phyloP scores from a whole-genome alignment of 2,329 filamentous ascomycete genomes.

The Cladophialophora immunda region DNA sequence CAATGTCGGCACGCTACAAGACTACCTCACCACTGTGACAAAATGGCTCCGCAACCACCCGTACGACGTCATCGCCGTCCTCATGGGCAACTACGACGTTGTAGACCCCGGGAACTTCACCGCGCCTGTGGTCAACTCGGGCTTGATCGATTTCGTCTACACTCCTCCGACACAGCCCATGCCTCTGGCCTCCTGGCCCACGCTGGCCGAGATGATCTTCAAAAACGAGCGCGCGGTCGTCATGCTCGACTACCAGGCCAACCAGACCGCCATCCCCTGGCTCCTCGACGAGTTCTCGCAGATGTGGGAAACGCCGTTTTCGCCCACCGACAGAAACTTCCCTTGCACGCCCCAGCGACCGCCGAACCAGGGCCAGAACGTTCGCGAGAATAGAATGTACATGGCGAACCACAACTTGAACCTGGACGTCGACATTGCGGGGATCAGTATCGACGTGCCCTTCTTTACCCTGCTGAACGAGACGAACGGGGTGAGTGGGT shows the following conservation, averaged over 20 bases:
- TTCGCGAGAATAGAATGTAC: slow-evolving; percentile 72
- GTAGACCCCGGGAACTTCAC: slow-evolving; percentile 71
- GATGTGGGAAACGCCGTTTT: slow-evolving; percentile 91
- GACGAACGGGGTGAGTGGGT: slow-evolving; percentile 73
- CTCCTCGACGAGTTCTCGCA: slow-evolving; percentile 87
- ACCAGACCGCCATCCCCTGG: slow-evolving; percentile 81
- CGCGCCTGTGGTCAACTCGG: slow-evolving; percentile 73
- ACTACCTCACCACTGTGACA: slow-evolving; percentile 74
- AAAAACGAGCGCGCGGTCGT: slow-evolving; percentile 75
- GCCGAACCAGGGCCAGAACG: slow-evolving; percentile 59
- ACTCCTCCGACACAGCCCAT: slow-evolving; percentile 75
- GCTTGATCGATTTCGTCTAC: slow-evolving; percentile 77
- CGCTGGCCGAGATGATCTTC: slow-evolving; percentile 78
- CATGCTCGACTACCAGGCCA: slow-evolving; percentile 85
- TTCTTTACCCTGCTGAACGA: slow-evolving; percentile 73
- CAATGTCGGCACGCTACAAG: slow-evolving; percentile 78
- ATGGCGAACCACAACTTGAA: slow-evolving; percentile 94
- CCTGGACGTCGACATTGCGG: slow-evolving; percentile 73
- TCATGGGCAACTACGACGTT: slow-evolving; percentile 85
- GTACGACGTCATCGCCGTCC: slow-evolving; percentile 85
- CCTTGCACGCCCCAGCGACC: slow-evolving; percentile 83
- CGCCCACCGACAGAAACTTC: slow-evolving; percentile 72
- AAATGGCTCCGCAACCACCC: slow-evolving; percentile 79
- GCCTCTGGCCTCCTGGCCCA: slow-evolving; percentile 81
- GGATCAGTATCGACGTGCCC: slow-evolving; percentile 72